Base-by-base conservation (phyloP, 2,329 filamentous ascomycete species). In the Fusarium robinianum region DNA sequence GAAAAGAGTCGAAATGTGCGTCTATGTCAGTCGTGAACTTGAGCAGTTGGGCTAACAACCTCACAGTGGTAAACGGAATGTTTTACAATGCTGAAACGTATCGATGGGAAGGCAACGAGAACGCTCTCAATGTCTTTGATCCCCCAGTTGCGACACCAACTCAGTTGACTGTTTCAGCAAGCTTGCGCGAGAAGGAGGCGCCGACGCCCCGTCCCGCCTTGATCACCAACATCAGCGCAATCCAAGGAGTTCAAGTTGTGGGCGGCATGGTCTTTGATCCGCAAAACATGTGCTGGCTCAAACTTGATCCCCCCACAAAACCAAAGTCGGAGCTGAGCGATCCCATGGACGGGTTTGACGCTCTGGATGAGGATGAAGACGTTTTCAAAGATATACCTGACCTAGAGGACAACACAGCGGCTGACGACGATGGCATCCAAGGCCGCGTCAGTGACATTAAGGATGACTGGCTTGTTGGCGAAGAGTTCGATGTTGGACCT, bases 201-300 rank as follows among this genome's bases (percentile, higher is more conserved):
- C 63, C 72, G 8, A 85, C 82, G 3, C 82, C 83, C 57, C 70
- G 85, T 49, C 77, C 89, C 8, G 90, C 92, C 5, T 78, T 99
- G 12, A 99, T 99, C 61, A 90, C 90, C 33, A 94, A 96, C 55
- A 88, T 96, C 55, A 88, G 87, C 41, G 79, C 84, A 5, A 84
- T 85, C 49, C 88, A 92, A 62, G 91, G 90, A 50, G 87, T 96
- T 10, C 91, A 96, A 69, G 87, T 96, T 23, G 90, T 96, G 45
- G 88, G 90, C n/a, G 90, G 90, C 57, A 99, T 99, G 94, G 87
- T 97, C 8, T 99, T 97, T 66, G 94, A 99, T 64, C 94, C 94
- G 4, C 85, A 90, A 51, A 89, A 89, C 59, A 97, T 99, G 92
- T 95, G 90, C 67, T 99, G 94, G 94, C 78, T 97, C 43, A 96